Percentiles rank a stretch among this genome's conserved stretches.
phyloP scores from a whole-genome alignment of 805 yeast species.

The Hagleromyces aurorensis region DNA sequence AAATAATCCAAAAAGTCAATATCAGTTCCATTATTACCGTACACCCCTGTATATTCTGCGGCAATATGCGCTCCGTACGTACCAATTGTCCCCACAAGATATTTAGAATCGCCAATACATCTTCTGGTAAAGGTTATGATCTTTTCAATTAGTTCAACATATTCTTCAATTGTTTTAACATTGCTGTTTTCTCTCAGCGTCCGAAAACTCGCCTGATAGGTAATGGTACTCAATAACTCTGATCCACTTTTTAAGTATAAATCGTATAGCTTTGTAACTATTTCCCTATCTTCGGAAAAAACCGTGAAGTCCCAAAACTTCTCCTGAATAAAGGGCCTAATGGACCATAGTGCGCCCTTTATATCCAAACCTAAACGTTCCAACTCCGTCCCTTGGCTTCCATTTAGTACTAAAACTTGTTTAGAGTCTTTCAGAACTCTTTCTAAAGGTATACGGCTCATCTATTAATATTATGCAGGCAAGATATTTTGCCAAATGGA shows the following conservation, averaged over 20 bases:
- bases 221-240: conserved; percentile 45
- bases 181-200: conserved; percentile 31
- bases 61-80: conserved; percentile 69
- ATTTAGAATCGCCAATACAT: conserved; percentile 18
- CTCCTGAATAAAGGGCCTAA: conserved; percentile 37
- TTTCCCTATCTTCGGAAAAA: conserved; percentile 31
- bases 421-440: no score
- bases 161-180: conserved; percentile 15
- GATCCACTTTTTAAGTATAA: conserved; percentile 49
- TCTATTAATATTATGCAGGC: no score
- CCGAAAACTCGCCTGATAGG: conserved; percentile 50
- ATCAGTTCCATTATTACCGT: conserved; percentile 29
- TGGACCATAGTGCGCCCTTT: conserved; percentile 53
- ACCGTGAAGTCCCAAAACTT: conserved; percentile 16
- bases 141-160: conserved; percentile 15
- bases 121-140: conserved; percentile 19
- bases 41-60: conserved; percentile 67
- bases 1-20: conserved; percentile 30
- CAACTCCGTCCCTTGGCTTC: conserved; percentile 59
- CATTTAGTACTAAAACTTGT: conserved; percentile 40
- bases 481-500: no score
- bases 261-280: conserved; percentile 40
- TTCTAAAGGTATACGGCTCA: no score
- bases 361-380: conserved; percentile 42
- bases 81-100: conserved; percentile 52